phyloP scores from a whole-genome alignment of 768 basidiomycete genomes.

The Cystofilobasidium ferigula region DNA sequence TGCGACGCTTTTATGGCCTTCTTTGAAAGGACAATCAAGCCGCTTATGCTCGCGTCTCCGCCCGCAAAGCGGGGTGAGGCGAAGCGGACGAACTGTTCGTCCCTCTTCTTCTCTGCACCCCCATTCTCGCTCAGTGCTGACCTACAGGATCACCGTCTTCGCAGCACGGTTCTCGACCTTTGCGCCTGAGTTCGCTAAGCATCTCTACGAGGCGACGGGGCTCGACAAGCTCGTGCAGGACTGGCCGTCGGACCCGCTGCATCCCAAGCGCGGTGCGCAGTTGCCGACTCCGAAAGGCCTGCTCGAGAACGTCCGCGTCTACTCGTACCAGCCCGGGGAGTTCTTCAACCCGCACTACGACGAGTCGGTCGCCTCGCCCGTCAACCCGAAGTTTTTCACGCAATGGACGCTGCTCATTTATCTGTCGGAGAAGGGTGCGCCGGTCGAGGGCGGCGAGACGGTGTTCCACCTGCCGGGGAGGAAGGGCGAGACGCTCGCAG shows the following conservation, averaged over 20 bases:
- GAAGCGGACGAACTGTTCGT: slow-evolving; percentile 17
- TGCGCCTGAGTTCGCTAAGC: slow-evolving; percentile 7
- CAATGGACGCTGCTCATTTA: slow-evolving; percentile 25
- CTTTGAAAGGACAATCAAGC: neutral
- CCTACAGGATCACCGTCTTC: neutral
- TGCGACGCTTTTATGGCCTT: slow-evolving; percentile 10
- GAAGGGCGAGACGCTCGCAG: slow-evolving; percentile 22
- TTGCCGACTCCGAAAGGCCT: slow-evolving; percentile 13
- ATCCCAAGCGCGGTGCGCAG: neutral
- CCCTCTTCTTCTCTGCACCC: neutral
- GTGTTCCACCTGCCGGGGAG: slow-evolving; percentile 27
- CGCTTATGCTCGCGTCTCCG: slow-evolving; percentile 13
- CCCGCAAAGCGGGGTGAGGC: slow-evolving; percentile 24
- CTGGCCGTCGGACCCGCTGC: slow-evolving; percentile 20
- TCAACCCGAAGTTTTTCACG: slow-evolving; percentile 8
- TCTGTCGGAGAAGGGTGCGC: slow-evolving; percentile 4
- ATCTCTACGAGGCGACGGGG: slow-evolving; percentile 8
- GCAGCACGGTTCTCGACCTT: slow-evolving; percentile 19
- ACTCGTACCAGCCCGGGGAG: slow-evolving; percentile 13
- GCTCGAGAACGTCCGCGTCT: slow-evolving; percentile 17
- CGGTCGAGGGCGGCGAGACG: slow-evolving; percentile 29
- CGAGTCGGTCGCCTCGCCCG: slow-evolving; percentile 4
- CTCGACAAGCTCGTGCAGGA: slow-evolving; percentile 8
- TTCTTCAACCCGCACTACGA: slow-evolving; percentile 23
- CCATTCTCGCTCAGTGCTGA: neutral